phyloP scores from a whole-genome alignment of 495 filamentous ascomycete genomes.

The Penicillium steckii region DNA sequence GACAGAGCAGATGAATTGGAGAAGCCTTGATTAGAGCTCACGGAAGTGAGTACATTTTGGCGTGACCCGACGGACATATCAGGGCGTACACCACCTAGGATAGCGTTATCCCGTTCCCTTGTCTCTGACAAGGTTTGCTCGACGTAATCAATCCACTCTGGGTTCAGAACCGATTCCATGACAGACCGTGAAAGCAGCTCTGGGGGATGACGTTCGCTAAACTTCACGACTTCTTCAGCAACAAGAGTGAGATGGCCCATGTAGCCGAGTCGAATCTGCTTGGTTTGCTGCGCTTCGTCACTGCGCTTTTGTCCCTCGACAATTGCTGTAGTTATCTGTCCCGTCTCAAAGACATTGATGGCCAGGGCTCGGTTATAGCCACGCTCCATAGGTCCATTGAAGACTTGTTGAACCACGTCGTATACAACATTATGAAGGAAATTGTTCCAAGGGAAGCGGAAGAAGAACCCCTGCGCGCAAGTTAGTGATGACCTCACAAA shows the following conservation, averaged over 20 bases:
- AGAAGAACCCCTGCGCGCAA: constrained; percentile 79
- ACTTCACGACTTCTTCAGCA: constrained; percentile 98
- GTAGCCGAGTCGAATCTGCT: constrained; percentile 90
- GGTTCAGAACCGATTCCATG: constrained; percentile 81
- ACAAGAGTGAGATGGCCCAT: constrained; percentile 99
- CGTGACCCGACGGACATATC: constrained; percentile 74
- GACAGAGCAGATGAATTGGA: constrained; percentile 66
- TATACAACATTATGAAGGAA: constrained; percentile 99
- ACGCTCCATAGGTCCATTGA: constrained; percentile 96
- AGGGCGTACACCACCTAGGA: constrained; percentile 93
- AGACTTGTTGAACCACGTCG: constrained; percentile 98
- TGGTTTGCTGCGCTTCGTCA: constrained; percentile 76
- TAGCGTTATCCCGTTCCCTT: constrained; percentile 93
- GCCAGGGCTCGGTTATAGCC: constrained; percentile 92
- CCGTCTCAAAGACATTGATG: constrained; percentile 86
- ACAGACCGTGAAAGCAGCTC: constrained; percentile 83
- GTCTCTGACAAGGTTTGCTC: constrained; percentile 93
- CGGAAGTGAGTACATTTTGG: constrained; percentile 62
- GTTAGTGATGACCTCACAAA: neutral
- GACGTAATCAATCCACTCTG: constrained; percentile 92
- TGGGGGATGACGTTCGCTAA: constrained; percentile 88
- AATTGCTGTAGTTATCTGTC: constrained; percentile 86
- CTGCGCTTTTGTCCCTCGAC: constrained; percentile 85
- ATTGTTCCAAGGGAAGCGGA: constrained; percentile 99
- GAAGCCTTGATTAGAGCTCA: constrained; percentile 59